A percentile compares a stretch with the other conserved stretches of the same genome.
Evolutionary conservation across 2,329 filamentous ascomycete genomes (phyloP).

Genomic region (Cryphonectria nitschkei): DNA sequence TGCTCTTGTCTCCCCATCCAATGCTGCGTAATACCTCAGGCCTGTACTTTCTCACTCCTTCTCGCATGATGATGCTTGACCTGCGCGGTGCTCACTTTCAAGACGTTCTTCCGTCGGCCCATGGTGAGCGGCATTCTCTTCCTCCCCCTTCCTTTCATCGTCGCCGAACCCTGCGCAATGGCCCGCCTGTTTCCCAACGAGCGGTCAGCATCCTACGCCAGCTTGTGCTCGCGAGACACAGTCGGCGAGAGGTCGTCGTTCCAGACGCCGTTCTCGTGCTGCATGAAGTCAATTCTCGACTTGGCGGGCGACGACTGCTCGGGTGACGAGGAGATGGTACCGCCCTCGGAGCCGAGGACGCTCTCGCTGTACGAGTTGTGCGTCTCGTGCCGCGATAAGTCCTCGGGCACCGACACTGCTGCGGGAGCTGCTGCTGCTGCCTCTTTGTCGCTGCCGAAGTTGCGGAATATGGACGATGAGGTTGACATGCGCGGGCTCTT

Average conservation of each 20-base stretch:
- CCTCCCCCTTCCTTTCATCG: too few species aligned
- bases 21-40: neutral
- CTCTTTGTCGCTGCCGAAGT: constrained; percentile 19
- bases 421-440: neutral
- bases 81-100: neutral
- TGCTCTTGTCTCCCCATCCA: neutral
- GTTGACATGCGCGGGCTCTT: constrained; percentile 33
- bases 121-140: neutral
- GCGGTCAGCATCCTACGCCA: constrained; percentile 17
- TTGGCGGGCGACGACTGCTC: constrained; percentile 25
- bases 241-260: constrained; percentile 17
- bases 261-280: constrained; percentile 29
- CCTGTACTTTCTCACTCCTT: neutral
- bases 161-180: neutral
- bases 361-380: constrained; percentile 32
- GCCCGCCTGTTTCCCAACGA: neutral
- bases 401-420: neutral
- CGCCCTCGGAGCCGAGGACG: constrained; percentile 26
- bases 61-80: neutral
- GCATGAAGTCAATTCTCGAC: constrained; percentile 26
- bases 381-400: constrained; percentile 31
- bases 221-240: constrained; percentile 17
- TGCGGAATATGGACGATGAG: constrained; percentile 27
- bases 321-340: constrained; percentile 24
- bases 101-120: neutral